Conservation (phyloP, 2,329 filamentous ascomycete genomes). For the Botryosphaeria dothidea region DNA sequence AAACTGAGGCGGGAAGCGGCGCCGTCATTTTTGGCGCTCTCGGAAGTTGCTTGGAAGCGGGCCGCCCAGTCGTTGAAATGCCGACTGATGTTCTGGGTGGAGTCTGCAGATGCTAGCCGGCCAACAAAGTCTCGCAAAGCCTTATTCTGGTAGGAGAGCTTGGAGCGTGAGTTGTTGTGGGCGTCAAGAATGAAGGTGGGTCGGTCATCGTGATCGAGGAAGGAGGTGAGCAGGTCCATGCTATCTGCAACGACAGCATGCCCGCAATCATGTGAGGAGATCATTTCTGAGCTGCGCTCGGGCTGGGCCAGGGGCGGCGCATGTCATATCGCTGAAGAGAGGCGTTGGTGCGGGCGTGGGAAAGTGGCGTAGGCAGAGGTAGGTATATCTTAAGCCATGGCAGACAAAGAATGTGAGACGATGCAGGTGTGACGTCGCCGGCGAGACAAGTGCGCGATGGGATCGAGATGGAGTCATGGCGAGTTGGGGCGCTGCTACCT, state of each 20-base stretch:
- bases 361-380: neutral
- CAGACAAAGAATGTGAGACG: constrained; percentile 2
- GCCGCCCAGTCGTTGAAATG: neutral
- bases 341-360: neutral
- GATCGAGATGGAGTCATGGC: neutral
- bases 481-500: no score
- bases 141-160: constrained; percentile 2
- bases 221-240: neutral
- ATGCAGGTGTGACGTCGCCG: neutral
- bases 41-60: neutral
- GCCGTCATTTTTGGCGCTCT: neutral
- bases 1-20: constrained; percentile 3
- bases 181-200: constrained; percentile 17
- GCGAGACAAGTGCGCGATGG: neutral
- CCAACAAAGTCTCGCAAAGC: neutral
- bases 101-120: neutral
- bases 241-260: neutral
- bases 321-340: neutral
- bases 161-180: neutral
- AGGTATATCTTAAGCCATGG: neutral
- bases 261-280: neutral
- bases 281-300: neutral
- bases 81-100: neutral
- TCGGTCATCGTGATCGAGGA: constrained; percentile 12
- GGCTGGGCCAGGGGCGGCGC: neutral